Evolutionary conservation across 805 yeast genomes (phyloP), one percentile per base, ranked within the genome.

Genomic region (Yueomyces sinensis): DNA sequence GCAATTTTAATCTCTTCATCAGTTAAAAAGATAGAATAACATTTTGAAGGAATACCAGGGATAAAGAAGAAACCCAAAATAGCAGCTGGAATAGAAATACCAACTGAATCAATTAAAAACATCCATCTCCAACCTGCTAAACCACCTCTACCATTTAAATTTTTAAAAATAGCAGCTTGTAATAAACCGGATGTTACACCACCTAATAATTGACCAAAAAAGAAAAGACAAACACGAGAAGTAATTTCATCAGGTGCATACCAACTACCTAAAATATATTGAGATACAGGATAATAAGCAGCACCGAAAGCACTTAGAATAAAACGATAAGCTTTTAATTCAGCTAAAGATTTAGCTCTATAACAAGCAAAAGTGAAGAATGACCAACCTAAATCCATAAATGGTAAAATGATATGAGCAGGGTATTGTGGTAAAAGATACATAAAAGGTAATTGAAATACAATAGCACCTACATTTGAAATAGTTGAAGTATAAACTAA

Each of bases 281-380:
- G 79, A 37, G 73, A 62, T 16, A 72, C 74, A 4, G 84, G 80
- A 58, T 72, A 65, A 45, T 64, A 70, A n/a, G 77, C 73, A 3
- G 82, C 73, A 51, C 82, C 91, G 50, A 75, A 74, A 1, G 72
- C 69, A 28, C 81, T 87, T 38, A 79, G 63, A 29, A 80, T 63
- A 45, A 80, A 80, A 34, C 91, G 58, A 30, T 75, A 55, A 1
- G 70, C 83, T 50, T 73, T 69, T 27, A 82, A 56, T 32, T 71
- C 72, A 2, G 60, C 55, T 13, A 70, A 68, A 9, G 59, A 62
- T 17, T 65, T 62, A 31, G 66, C 74, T 42, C 62, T 63, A 46
- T 65, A 75, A 31, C 71, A 61, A 11, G 68, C 66, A 30, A 77
- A 60, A 2, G 86, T 78, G 37, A 78, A 65, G 35, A 77, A 57